These are phyloP conservation scores for Echinosophora koreensis DNA, from an alignment of 306 rosid species.

Conservation along the genomic window DNA sequence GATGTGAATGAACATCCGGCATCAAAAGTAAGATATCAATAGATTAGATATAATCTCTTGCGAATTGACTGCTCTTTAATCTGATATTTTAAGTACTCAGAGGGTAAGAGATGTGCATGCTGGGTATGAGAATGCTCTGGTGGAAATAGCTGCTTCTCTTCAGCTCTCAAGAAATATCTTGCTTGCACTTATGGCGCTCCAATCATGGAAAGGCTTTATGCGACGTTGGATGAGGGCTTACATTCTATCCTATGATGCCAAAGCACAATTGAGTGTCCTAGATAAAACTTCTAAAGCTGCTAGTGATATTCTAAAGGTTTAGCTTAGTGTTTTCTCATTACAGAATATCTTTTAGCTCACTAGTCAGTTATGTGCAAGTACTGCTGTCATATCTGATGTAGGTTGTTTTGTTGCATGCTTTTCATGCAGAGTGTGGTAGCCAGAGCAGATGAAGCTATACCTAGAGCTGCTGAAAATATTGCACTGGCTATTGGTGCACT, in stretches of 20 bases:
- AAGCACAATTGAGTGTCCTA: conserved; percentile 59
- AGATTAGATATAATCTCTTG: conserved; percentile 37
- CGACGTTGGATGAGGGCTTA: conserved; percentile 85
- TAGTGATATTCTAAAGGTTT: conserved; percentile 80
- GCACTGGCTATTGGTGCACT: conserved; percentile 97
- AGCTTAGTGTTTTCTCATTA: conserved; percentile 37
- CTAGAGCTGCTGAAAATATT: conserved; percentile 93
- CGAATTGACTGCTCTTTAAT: conserved; percentile 36
- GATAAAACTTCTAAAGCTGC: conserved; percentile 85
- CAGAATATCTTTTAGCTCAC: conserved; percentile 31
- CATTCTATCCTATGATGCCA: conserved; percentile 57
- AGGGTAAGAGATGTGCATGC: conserved; percentile 68
- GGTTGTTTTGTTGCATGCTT: conserved; percentile 39
- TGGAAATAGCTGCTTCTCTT: conserved; percentile 83
- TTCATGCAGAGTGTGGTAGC: conserved; percentile 70
- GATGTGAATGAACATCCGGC: conserved; percentile 58
- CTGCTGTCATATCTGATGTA: conserved; percentile 41
- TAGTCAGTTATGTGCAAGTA: conserved; percentile 32
- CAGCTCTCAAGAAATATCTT: conserved; percentile 87
- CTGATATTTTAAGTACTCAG: conserved; percentile 55
- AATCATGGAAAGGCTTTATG: conserved; percentile 92
- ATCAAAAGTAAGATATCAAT: conserved; percentile 63
- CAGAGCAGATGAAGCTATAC: conserved; percentile 76
- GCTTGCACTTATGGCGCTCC: conserved; percentile 80
- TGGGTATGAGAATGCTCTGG: conserved; percentile 73